These are phyloP conservation scores for Lentinula detonsa DNA, from an alignment of 768 basidiomycete genomes.

Conservation along the genomic window DNA sequence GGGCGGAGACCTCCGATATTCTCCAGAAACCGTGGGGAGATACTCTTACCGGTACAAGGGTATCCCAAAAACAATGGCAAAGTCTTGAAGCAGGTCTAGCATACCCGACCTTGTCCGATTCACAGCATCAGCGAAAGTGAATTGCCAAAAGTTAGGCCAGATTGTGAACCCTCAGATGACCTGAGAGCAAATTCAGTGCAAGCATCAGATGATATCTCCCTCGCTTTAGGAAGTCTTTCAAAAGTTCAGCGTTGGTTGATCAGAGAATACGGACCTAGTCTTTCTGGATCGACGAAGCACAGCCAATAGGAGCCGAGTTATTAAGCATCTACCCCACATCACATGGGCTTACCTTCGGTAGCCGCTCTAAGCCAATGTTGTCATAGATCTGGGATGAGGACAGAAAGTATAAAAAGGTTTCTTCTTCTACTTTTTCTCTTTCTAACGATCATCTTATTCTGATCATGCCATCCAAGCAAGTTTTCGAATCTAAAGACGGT, in stretches of 20 bases:
- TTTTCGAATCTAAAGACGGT: constrained; percentile 46
- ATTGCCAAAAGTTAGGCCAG: neutral
- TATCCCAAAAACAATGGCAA: neutral
- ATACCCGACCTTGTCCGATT: neutral
- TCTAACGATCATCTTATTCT: neutral
- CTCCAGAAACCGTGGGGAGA: neutral
- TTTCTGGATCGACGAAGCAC: neutral
- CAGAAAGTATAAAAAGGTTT: neutral
- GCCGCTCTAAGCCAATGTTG: neutral
- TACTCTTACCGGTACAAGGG: neutral
- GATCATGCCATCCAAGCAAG: constrained; percentile 61
- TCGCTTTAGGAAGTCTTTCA: neutral
- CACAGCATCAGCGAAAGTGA: neutral
- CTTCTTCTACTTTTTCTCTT: neutral
- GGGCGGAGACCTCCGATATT: neutral
- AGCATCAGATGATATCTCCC: neutral
- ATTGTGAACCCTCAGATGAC: neutral
- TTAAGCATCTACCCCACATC: neutral
- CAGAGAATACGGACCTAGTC: neutral
- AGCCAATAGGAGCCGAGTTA: neutral
- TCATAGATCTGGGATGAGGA: neutral
- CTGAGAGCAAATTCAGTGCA: neutral
- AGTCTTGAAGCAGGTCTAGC: neutral
- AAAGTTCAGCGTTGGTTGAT: neutral
- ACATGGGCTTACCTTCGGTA: neutral